Conservation (phyloP, 2,329 filamentous ascomycete genomes). For the Fusarium sp. region DNA sequence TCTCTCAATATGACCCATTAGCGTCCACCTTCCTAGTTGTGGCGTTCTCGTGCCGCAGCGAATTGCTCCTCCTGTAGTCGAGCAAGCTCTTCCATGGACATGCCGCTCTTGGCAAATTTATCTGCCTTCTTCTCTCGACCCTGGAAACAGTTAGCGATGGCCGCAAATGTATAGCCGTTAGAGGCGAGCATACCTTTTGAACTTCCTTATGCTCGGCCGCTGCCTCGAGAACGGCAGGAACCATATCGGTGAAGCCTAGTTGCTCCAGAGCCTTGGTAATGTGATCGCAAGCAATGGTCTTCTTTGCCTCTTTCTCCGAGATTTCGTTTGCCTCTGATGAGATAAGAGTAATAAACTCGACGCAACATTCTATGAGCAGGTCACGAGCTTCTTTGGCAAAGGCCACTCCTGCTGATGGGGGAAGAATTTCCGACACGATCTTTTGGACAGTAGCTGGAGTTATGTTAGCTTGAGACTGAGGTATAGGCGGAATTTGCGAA, state of each 20-base stretch:
- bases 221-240: constrained; percentile 85
- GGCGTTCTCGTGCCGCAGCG: constrained; percentile 69
- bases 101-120: constrained; percentile 94
- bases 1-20: not conserved
- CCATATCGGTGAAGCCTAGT: constrained; percentile 92
- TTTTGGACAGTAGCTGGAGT: constrained; percentile 74
- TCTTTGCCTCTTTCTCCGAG: constrained; percentile 98
- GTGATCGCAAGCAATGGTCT: constrained; percentile 98
- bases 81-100: constrained; percentile 90
- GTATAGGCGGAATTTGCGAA: not conserved
- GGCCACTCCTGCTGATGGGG: constrained; percentile 77
- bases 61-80: constrained; percentile 93
- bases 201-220: constrained; percentile 92
- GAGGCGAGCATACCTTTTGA: constrained; percentile 75
- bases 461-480: constrained; percentile 43
- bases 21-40: constrained; percentile 40
- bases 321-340: constrained; percentile 99
- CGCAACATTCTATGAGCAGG: constrained; percentile 96
- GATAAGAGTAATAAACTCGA: constrained; percentile 98
- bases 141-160: constrained; percentile 64
- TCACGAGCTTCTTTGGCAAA: constrained; percentile 97
- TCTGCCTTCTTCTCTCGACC: constrained; percentile 96
- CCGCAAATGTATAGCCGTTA: constrained; percentile 34
- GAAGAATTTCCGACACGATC: constrained; percentile 94
- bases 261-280: constrained; percentile 94